These are phyloP conservation scores for Heterobasidion irregulare DNA, from an alignment of 1,284 basidiomycete species.

Conservation along the genomic window DNA sequence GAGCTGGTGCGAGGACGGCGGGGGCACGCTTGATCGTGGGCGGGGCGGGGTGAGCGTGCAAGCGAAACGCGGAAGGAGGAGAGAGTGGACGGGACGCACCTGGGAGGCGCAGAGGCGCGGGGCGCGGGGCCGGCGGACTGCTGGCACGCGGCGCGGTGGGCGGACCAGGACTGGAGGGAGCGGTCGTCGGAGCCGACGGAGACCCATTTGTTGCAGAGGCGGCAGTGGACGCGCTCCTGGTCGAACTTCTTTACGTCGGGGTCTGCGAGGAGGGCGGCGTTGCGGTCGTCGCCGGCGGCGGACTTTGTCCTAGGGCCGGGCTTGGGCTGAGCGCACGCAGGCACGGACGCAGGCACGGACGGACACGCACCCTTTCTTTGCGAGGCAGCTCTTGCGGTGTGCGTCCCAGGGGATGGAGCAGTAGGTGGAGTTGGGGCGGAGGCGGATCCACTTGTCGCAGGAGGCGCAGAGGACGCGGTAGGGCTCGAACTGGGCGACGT, in stretches of 20 bases:
- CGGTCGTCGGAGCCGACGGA: slow-evolving; percentile 25
- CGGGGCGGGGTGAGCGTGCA: neutral
- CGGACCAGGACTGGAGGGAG: slow-evolving; percentile 23
- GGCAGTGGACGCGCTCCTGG: slow-evolving; percentile 58
- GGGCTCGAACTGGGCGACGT: slow-evolving; percentile 69
- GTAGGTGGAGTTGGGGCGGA: slow-evolving; percentile 74
- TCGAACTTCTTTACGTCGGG: slow-evolving; percentile 64
- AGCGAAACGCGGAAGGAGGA: no score
- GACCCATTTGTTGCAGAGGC: slow-evolving; percentile 60
- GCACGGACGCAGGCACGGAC: no score
- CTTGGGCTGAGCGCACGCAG: neutral
- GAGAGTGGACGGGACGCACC: slow-evolving; percentile 13
- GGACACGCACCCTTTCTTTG: slow-evolving; percentile 68
- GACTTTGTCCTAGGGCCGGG: slow-evolving; percentile 15
- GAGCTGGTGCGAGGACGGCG: slow-evolving; percentile 24
- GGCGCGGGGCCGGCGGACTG: slow-evolving; percentile 8
- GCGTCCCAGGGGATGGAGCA: slow-evolving; percentile 83
- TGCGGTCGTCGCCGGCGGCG: slow-evolving; percentile 27
- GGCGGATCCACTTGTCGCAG: slow-evolving; percentile 75
- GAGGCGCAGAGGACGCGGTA: slow-evolving; percentile 69
- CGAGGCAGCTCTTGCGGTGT: slow-evolving; percentile 66
- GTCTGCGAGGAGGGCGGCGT: slow-evolving; percentile 48
- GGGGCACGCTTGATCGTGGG: slow-evolving; percentile 21
- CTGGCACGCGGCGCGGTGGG: slow-evolving; percentile 22
- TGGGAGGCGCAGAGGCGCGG: slow-evolving; percentile 13